Percentiles rank a stretch among this genome's conserved stretches.
Evolutionary conservation across 768 basidiomycete species (phyloP).

Genomic region (Cantharellus cinnabarinus): DNA sequence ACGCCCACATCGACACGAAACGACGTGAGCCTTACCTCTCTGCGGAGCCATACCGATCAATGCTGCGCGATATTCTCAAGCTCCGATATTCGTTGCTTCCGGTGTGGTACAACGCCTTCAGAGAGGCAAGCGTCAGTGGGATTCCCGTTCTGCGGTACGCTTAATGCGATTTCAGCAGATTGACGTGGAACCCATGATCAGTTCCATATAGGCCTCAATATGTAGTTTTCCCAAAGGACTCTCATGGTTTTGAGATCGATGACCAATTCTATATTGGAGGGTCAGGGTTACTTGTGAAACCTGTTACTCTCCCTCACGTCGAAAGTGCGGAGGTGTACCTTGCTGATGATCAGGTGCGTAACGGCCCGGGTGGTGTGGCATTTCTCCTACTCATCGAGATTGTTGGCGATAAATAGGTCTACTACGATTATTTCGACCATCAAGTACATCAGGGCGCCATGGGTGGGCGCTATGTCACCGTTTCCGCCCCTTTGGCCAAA

Average conservation of each 20-base stretch:
- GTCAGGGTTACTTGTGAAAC: conserved; percentile 84
- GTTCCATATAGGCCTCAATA: conserved; percentile 63
- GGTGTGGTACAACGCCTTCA: conserved; percentile 93
- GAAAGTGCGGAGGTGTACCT: conserved; percentile 61
- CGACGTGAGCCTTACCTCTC: conserved; percentile 87
- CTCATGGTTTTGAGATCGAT: conserved; percentile 68
- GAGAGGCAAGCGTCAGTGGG: conserved; percentile 64
- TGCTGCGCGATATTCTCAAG: conserved; percentile 56
- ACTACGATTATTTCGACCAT: conserved; percentile 82
- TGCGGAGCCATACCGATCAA: conserved; percentile 73
- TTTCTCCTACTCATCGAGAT: neutral
- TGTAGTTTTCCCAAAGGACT: conserved; percentile 78
- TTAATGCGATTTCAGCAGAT: neutral
- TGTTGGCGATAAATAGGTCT: conserved; percentile 31
- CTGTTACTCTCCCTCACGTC: conserved; percentile 59
- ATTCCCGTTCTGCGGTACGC: conserved; percentile 62
- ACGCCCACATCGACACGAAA: conserved; percentile 95
- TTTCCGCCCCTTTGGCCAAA: conserved; percentile 57
- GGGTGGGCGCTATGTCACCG: conserved; percentile 38
- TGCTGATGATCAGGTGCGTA: conserved; percentile 55
- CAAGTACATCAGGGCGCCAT: conserved; percentile 43
- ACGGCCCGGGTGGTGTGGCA: neutral
- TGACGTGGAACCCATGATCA: neutral
- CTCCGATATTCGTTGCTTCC: conserved; percentile 75
- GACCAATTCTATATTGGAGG: conserved; percentile 86